Percentiles rank a stretch among this genome's conserved stretches.
Evolutionary conservation across 208 protist genomes (phyloP).

Genomic region (Naegleria lovaniensis): DNA sequence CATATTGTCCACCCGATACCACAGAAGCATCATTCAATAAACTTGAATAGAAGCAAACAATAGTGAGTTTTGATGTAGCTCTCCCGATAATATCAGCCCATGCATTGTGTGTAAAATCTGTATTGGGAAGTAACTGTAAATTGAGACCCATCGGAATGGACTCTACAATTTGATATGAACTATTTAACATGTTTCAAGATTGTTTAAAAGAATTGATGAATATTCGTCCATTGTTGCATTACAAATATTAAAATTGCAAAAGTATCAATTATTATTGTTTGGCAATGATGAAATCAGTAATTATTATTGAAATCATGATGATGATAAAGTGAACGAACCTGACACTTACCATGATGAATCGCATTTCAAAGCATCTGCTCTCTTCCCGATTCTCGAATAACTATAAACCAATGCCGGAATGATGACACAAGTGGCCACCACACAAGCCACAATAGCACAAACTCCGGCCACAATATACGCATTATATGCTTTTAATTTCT

Average conservation of each 20-base stretch:
- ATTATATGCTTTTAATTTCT: background rate
- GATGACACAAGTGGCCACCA: background rate
- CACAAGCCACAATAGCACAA: background rate
- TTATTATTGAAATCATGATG: too few relatives aligned
- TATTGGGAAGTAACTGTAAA: background rate
- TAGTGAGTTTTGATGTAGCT: conserved; percentile 45
- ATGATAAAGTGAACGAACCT: too few relatives aligned
- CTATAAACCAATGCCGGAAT: background rate
- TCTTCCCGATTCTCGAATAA: background rate
- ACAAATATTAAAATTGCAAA: too few relatives aligned
- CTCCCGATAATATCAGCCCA: conserved; percentile 43
- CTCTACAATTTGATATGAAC: conserved; percentile 28
- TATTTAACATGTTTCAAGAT: background rate
- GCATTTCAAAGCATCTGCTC: background rate
- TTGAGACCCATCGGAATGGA: conserved; percentile 28
- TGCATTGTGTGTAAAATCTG: conserved; percentile 33
- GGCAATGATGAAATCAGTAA: too few relatives aligned
- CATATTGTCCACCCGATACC: conserved; percentile 32
- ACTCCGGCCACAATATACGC: background rate
- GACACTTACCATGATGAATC: background rate
- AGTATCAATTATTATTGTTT: too few relatives aligned
- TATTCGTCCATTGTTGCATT: too few relatives aligned
- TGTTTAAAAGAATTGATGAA: too few relatives aligned
- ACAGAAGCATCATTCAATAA: conserved; percentile 36
- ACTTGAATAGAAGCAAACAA: conserved; percentile 55